A percentile compares a stretch with the other conserved stretches of the same genome.
Evolutionary conservation across 2,329 filamentous ascomycete genomes (phyloP).

Genomic region (Aspergillus hortae): DNA sequence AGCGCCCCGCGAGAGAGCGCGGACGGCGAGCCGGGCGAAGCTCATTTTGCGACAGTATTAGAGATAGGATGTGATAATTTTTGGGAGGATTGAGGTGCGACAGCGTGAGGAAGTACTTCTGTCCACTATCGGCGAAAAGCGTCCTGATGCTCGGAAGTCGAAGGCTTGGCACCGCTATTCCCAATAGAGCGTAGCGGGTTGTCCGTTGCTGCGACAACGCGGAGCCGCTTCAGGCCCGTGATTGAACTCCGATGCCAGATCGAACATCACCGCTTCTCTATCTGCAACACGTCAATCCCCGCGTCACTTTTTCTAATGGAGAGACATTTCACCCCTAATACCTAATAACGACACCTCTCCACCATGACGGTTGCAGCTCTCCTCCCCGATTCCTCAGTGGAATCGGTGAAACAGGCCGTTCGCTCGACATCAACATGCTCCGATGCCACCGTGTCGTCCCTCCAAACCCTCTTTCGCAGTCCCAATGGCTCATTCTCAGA

Average conservation of each 20-base stretch:
- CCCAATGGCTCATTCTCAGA: slow-evolving; percentile 20
- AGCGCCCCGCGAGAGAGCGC: background rate
- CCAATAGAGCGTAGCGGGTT: slow-evolving; percentile 13
- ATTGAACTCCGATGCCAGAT: background rate
- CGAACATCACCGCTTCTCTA: background rate
- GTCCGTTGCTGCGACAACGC: slow-evolving; percentile 31
- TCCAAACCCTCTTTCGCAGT: slow-evolving; percentile 37
- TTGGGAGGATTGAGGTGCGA: background rate
- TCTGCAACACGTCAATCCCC: background rate
- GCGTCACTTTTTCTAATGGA: background rate
- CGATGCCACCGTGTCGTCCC: slow-evolving; percentile 35
- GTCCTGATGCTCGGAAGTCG: slow-evolving; percentile 4
- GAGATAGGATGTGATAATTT: too few relatives aligned
- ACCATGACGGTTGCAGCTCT: slow-evolving; percentile 33
- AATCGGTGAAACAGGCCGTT: slow-evolving; percentile 54
- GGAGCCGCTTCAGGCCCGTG: slow-evolving; percentile 7
- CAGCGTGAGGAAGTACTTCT: background rate
- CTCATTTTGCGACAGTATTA: background rate
- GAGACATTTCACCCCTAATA: background rate
- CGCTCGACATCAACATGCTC: slow-evolving; percentile 55
- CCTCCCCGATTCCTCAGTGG: slow-evolving; percentile 27
- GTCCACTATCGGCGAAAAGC: slow-evolving; percentile 1
- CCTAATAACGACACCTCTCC: slow-evolving; percentile 2
- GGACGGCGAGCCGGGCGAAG: background rate
- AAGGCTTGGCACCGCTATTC: slow-evolving; percentile 10